These are phyloP conservation scores for Rachicladosporium sp. DNA, from an alignment of 2,329 filamentous ascomycete genomes.

Conservation along the genomic window DNA sequence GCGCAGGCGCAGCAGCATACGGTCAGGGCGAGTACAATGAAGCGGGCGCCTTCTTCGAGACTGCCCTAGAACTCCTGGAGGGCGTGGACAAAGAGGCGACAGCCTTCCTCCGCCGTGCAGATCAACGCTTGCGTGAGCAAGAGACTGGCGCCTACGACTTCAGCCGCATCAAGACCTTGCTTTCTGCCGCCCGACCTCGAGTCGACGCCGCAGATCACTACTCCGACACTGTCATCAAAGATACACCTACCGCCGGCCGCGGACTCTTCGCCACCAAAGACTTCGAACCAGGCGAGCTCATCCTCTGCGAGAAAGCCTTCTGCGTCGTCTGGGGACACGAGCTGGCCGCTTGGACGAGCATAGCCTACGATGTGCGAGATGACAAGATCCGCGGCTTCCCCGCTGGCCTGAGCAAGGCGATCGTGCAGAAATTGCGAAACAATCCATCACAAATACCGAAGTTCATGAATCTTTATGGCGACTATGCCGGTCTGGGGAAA, in stretches of 20 bases:
- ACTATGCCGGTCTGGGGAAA: constrained; percentile 7
- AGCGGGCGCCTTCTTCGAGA: constrained; percentile 7
- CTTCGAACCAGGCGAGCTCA: constrained; percentile 28
- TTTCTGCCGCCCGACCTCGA: constrained; percentile 4
- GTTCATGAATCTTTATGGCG: constrained; percentile 10
- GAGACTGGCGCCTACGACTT: constrained; percentile 8
- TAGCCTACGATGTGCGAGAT: constrained; percentile 28
- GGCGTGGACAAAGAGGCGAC: constrained; percentile 5
- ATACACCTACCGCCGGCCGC: constrained; percentile 25
- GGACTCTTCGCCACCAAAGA: constrained; percentile 32
- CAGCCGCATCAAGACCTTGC: neutral
- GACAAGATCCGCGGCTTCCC: constrained; percentile 11
- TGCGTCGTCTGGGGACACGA: constrained; percentile 19
- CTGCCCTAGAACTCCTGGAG: constrained; percentile 5
- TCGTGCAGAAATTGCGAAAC: constrained; percentile 29
- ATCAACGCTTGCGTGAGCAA: constrained; percentile 8
- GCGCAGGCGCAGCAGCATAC: constrained; percentile 11
- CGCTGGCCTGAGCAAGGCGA: constrained; percentile 15
- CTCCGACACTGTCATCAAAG: constrained; percentile 20
- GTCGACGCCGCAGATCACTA: constrained; percentile 27
- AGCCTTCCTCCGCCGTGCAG: constrained; percentile 1
- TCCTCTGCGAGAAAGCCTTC: constrained; percentile 33
- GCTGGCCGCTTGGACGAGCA: constrained; percentile 28
- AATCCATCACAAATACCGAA: constrained; percentile 25
- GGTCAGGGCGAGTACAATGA: constrained; percentile 8